Evolutionary conservation across 306 rosid genomes (phyloP).

Genomic region (Sophora flavescens): DNA sequence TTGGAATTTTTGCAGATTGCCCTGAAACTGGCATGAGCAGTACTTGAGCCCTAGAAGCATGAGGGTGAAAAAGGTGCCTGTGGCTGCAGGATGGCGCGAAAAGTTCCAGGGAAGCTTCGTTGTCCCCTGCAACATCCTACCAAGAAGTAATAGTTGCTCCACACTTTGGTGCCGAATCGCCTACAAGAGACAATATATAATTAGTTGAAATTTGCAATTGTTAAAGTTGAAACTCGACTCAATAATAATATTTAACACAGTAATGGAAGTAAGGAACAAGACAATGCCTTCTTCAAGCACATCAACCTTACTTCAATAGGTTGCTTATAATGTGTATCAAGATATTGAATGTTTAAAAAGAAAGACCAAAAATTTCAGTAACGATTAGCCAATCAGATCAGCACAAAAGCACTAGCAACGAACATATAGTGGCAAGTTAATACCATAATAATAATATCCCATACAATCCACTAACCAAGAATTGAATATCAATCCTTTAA

Average conservation of each 20-base stretch:
- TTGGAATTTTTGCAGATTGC: conserved; percentile 83
- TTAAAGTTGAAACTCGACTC: conserved; percentile 40
- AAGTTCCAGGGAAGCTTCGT: conserved; percentile 89
- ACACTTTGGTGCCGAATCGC: conserved; percentile 92
- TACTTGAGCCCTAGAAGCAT: conserved; percentile 98
- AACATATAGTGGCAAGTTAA: conserved; percentile 29
- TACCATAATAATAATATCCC: conserved; percentile 29
- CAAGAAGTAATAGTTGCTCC: conserved; percentile 96
- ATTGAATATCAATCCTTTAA: conserved; percentile 35
- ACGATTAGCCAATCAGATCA: conserved; percentile 29
- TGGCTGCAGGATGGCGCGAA: conserved; percentile 96
- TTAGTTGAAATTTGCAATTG: conserved; percentile 10
- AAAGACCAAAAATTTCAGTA: background rate
- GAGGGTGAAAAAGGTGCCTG: conserved; percentile 92
- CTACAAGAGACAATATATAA: conserved; percentile 55
- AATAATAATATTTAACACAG: conserved; percentile 7
- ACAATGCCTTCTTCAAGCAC: conserved; percentile 16
- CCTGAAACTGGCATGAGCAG: conserved; percentile 94
- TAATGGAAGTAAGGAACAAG: conserved; percentile 18
- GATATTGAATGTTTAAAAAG: conserved; percentile 13
- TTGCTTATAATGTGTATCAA: conserved; percentile 1
- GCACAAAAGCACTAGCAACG: conserved; percentile 24
- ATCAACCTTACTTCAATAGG: conserved; percentile 11
- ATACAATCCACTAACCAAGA: conserved; percentile 21
- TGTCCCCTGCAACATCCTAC: conserved; percentile 96